These are phyloP conservation scores for Chlamydomonas sphaeroides DNA, from an alignment of 139 green algal species.

Conservation along the genomic window DNA sequence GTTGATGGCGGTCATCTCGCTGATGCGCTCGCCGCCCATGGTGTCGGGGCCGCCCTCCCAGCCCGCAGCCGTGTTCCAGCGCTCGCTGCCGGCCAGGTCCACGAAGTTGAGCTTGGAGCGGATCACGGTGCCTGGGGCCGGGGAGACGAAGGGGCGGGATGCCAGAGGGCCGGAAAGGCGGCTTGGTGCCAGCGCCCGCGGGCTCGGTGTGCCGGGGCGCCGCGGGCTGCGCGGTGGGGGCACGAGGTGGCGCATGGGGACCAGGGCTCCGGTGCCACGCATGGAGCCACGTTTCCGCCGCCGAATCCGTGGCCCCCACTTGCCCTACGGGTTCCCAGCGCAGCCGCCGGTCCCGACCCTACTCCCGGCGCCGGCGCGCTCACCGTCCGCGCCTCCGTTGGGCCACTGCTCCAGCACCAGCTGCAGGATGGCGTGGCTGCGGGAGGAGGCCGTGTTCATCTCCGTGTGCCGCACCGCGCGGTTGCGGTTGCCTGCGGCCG, in stretches of 20 bases:
- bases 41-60: neutral
- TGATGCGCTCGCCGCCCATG: conserved; percentile 74
- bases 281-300: too few relatives aligned
- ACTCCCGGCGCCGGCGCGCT: too few relatives aligned
- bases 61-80: conserved; percentile 58
- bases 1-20: conserved; percentile 78
- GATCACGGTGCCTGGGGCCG: conserved; percentile 56
- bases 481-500: conserved; percentile 51
- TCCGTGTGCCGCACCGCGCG: conserved; percentile 64
- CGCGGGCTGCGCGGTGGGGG: too few relatives aligned
- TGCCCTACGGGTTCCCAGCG: too few relatives aligned
- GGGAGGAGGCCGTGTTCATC: conserved; percentile 72
- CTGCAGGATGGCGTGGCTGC: conserved; percentile 77
- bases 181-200: too few relatives aligned
- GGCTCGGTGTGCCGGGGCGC: too few relatives aligned
- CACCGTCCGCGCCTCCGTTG: conserved; percentile 29
- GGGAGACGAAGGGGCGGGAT: too few relatives aligned
- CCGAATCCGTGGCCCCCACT: too few relatives aligned
- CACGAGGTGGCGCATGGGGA: too few relatives aligned
- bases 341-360: too few relatives aligned
- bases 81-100: conserved; percentile 85
- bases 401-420: conserved; percentile 60
- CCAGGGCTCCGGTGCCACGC: too few relatives aligned
- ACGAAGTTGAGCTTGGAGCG: conserved; percentile 92
- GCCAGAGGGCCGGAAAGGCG: too few relatives aligned